Evolutionary conservation across 1,284 basidiomycete species (phyloP).

Genomic region (Agroathelia rolfsii): DNA sequence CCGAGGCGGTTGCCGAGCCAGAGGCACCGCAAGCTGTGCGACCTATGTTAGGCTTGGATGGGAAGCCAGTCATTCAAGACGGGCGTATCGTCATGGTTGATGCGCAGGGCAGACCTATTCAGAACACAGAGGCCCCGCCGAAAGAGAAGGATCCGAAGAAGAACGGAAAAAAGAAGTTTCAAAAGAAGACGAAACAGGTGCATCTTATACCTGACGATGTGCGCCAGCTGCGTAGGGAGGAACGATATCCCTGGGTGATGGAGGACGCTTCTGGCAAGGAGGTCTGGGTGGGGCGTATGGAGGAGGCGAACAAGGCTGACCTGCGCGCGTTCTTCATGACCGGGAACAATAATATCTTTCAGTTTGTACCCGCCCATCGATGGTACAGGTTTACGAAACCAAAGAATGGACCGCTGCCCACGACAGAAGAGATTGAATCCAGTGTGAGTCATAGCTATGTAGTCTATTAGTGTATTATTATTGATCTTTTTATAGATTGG

Average conservation of each 20-base stretch:
- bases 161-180: constrained; percentile 60
- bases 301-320: constrained; percentile 59
- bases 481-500: constrained; percentile 5
- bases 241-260: constrained; percentile 83
- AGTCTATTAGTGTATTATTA: constrained; percentile 5
- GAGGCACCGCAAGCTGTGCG: constrained; percentile 41
- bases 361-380: constrained; percentile 76
- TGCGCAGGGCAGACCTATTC: constrained; percentile 62
- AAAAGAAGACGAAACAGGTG: constrained; percentile 81
- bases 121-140: constrained; percentile 24
- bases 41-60: constrained; percentile 67
- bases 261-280: constrained; percentile 64
- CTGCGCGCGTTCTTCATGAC: constrained; percentile 69
- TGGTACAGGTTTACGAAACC: constrained; percentile 89
- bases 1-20: constrained; percentile 26
- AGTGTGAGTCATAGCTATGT: constrained; percentile 44
- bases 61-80: constrained; percentile 66
- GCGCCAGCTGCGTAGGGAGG: constrained; percentile 66
- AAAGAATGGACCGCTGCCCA: constrained; percentile 60
- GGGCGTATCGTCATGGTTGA: constrained; percentile 74
- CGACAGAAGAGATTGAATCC: constrained; percentile 61
- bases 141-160: constrained; percentile 35
- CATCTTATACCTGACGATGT: constrained; percentile 62
- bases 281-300: constrained; percentile 72
- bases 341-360: constrained; percentile 64